Base-by-base conservation (phyloP, 345 rosid genomes). In the Syzygium oleosum region DNA sequence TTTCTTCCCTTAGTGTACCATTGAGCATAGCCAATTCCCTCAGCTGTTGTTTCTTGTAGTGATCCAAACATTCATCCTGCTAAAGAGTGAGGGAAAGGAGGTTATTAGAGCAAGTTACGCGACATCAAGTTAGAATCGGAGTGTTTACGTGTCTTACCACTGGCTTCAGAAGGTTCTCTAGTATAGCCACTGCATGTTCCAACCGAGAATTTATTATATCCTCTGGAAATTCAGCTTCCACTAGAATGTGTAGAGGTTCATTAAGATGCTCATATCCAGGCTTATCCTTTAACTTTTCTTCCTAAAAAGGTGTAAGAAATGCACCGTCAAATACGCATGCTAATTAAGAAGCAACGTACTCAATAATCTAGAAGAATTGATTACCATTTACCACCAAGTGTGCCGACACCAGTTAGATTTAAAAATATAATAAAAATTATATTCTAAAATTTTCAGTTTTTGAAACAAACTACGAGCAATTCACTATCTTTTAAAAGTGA, bases 241-340 rank as follows among this genome's bases (percentile, higher is more conserved):
- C 94, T 90, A 98, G 89, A 52, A 98, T 92, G 84, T 98, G 99
- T 87, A 96, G 91, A 12, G 95, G 98, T 92, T 98, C 98, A 41
- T 94, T 93, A 23, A 96, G 99, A 91, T 98, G 99, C 91, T 98
- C 98, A 46, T 96, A 98, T 73, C 98, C 99, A 52, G 97, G 97
- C 91, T 96, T 98, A 84, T 95, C 99, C 90, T 94, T 96, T 31
- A 96, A 95, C 87, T 95, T 96, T 90, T 96, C 99, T 91, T 96
- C 98, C 99, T 96, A 87, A 54, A 73, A 73, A 73, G 49, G 25
- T 21, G 49, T 38, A 73, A 73, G 49, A 73, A 73, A 73, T 17
- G 49, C 49, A 73, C 83, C 1, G 49, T 73, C 49, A 73, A 38
- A 38, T 22, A 38, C 1, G 27, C 27, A 73, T 73, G 83, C 49